Conservation (phyloP, 352 stramenopile species). For the Phytophthora sojae region DNA sequence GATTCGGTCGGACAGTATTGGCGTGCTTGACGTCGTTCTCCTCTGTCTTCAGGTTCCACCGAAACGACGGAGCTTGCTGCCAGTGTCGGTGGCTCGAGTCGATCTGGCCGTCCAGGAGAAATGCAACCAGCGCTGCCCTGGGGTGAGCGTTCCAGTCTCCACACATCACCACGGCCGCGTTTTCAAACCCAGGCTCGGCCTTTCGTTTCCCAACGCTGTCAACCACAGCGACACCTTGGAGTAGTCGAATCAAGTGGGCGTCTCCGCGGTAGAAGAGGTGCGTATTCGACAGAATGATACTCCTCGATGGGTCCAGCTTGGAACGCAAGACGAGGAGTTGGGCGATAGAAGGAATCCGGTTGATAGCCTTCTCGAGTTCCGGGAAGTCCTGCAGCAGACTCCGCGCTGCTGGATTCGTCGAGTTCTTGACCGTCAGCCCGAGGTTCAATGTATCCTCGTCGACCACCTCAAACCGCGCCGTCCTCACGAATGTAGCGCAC, state of each 20-base stretch:
- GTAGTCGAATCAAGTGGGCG: constrained; percentile 68
- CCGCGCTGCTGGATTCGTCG: constrained; percentile 40
- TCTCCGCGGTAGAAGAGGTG: constrained; percentile 83
- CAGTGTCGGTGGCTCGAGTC: constrained; percentile 62
- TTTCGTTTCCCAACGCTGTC: constrained; percentile 44
- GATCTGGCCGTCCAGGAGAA: constrained; percentile 57
- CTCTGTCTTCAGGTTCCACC: constrained; percentile 43
- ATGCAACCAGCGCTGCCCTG: constrained; percentile 49
- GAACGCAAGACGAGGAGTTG: constrained; percentile 64
- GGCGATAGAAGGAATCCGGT: constrained; percentile 68
- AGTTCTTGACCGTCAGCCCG: constrained; percentile 39
- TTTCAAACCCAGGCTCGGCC: constrained; percentile 19
- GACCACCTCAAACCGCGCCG: constrained; percentile 50
- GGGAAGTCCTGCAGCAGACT: constrained; percentile 59
- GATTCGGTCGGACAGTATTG: constrained; percentile 15
- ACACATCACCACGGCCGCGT: constrained; percentile 61
- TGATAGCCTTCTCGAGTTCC: constrained; percentile 59
- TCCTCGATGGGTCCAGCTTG: constrained; percentile 21
- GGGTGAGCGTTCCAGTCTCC: constrained; percentile 78
- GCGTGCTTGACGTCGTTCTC: constrained; percentile 4
- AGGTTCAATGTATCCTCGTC: constrained; percentile 61
- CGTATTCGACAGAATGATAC: constrained; percentile 70
- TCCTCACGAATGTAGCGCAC: constrained; percentile 64
- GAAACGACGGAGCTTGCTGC: constrained; percentile 57
- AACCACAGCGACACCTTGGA: constrained; percentile 61